Evolutionary conservation across 441 rosid genomes (phyloP), one percentile per base, ranked within the genome.

Genomic region (Gossypium gossypioides): DNA sequence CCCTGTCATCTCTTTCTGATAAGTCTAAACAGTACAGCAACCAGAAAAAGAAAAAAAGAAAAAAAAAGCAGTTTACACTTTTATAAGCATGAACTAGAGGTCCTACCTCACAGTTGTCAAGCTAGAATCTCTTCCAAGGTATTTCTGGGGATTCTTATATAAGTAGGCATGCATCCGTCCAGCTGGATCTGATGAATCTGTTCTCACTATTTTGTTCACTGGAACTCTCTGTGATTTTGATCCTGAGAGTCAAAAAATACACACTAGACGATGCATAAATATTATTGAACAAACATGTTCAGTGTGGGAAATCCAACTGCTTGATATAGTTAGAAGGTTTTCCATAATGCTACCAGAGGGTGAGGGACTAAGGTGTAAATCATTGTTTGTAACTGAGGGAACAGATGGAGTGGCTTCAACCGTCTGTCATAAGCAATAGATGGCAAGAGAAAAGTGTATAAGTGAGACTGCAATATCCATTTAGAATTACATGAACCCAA

Each of bases 101-200:
- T 61, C 78, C 56, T 80, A 89, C 97, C 99, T 92, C 57, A 91
- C 86, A 71, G 84, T 86, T 81, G 78, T 80, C 88, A 94, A 82
- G 74, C 78, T 80, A 68, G 84, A 78, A 71, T 78, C 78, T 60
- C 44, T 80, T 72, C 79, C 93, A 80, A 73, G 70, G 32, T 76
- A 75, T 24, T 75, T 79, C 40, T 50, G 71, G 72, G 92, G 81
- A 75, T 84, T 88, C 63, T 83, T 80, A 72, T 79, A 86, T 81
- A 89, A 76, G 76, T 84, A 92, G 65, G 96, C 91, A 81, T 88
- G 91, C 87, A 94, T 74, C 83, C 97, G 86, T 82, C 99, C 99
- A 27, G 96, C 91, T 75, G 97, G 99, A 76, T 88, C 91, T 40
- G 83, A 81, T 72, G 89, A 86, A 82, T 94, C 97, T 19, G 90